Conservation (phyloP, 495 filamentous ascomycete genomes). For the Ascobolus immersus region DNA sequence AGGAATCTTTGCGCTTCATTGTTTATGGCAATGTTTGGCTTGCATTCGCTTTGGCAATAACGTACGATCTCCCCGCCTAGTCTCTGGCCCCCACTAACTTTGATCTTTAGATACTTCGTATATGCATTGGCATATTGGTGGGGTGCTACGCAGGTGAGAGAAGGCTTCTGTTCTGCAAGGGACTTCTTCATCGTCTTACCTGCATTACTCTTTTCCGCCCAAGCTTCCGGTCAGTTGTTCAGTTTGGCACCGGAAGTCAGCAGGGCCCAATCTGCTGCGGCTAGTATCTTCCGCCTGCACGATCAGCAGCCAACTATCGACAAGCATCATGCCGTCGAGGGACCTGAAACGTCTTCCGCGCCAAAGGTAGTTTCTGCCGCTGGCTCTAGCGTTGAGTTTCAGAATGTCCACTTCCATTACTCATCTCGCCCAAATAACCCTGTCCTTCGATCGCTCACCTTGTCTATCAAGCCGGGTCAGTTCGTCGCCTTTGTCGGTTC, state of each 20-base stretch:
- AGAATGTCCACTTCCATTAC: slow-evolving; percentile 24
- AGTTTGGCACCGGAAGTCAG: slow-evolving; percentile 36
- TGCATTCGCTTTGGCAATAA: slow-evolving; percentile 20
- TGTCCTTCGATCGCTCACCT: slow-evolving; percentile 21
- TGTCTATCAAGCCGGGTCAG: slow-evolving; percentile 21
- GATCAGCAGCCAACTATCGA: slow-evolving; percentile 14
- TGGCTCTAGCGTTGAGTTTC: slow-evolving; percentile 15
- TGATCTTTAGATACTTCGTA: slow-evolving; percentile 19
- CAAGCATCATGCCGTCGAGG: slow-evolving; percentile 14
- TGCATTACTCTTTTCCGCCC: slow-evolving; percentile 31
- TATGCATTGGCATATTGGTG: slow-evolving; percentile 47
- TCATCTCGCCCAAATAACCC: slow-evolving; percentile 20
- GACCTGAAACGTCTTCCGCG: not conserved
- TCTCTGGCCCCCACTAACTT: not conserved
- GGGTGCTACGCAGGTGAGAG: slow-evolving; percentile 30
- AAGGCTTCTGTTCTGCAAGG: slow-evolving; percentile 28
- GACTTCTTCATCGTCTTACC: slow-evolving; percentile 44
- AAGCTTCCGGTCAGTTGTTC: slow-evolving; percentile 40
- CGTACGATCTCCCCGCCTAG: slow-evolving; percentile 3
- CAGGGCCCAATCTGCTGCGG: slow-evolving; percentile 25
- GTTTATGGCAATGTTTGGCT: slow-evolving; percentile 20
- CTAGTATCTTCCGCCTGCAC: slow-evolving; percentile 14
- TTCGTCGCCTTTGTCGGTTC: slow-evolving; percentile 33
- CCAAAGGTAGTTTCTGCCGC: not conserved
- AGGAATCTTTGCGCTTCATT: slow-evolving; percentile 17